phyloP scores from a whole-genome alignment of 2,329 filamentous ascomycete genomes.

The Kalaharituber pfeilii region DNA sequence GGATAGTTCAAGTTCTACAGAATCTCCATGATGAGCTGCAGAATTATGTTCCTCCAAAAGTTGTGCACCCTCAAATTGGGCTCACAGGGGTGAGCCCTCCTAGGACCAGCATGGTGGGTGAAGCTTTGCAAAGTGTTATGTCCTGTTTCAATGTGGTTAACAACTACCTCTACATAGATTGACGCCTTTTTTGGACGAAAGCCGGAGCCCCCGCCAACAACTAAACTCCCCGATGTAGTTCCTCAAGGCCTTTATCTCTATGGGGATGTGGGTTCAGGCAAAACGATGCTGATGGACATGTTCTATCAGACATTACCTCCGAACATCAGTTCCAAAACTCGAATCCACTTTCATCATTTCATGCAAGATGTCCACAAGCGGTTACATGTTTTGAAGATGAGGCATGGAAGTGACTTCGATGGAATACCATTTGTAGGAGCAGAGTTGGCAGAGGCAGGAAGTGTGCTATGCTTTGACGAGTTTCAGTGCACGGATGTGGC shows the following conservation, averaged over 20 bases:
- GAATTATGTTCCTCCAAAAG: conserved; percentile 53
- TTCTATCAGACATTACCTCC: conserved; percentile 83
- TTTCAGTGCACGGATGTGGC: conserved; percentile 98
- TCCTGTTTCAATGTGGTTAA: neutral
- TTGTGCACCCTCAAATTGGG: conserved; percentile 61
- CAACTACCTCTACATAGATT: conserved; percentile 45
- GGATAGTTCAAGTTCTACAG: conserved; percentile 76
- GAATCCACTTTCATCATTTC: conserved; percentile 98
- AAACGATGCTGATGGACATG: conserved; percentile 99
- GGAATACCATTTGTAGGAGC: conserved; percentile 82
- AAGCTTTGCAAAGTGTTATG: neutral
- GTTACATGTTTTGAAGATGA: conserved; percentile 76
- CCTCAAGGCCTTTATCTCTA: conserved; percentile 88
- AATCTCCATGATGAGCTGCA: conserved; percentile 70
- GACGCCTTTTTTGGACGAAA: neutral
- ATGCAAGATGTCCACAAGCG: conserved; percentile 96
- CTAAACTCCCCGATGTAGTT: conserved; percentile 37
- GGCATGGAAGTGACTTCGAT: conserved; percentile 76
- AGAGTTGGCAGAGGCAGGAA: conserved; percentile 71
- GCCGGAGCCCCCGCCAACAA: conserved; percentile 35
- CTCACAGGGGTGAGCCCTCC: conserved; percentile 27
- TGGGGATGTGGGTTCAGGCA: conserved; percentile 90
- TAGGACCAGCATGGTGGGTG: neutral
- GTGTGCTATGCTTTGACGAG: conserved; percentile 92
- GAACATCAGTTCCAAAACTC: conserved; percentile 63